Evolutionary conservation across 805 yeast genomes (phyloP), one percentile per base, ranked within the genome.

Genomic region (Wickerhamomyces bisporus): DNA sequence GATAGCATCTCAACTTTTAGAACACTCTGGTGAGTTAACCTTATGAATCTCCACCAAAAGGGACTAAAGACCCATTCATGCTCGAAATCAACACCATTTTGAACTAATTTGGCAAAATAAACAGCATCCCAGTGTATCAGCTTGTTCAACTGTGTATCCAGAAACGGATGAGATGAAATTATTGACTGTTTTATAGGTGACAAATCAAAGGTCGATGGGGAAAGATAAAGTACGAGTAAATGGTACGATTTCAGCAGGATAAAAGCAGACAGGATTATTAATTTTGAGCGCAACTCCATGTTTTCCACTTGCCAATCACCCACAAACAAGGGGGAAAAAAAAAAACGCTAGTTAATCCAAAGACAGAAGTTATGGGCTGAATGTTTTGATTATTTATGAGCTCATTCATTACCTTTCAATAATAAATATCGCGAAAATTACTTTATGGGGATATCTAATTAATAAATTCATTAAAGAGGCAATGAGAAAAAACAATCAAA

Each of bases 21-120:
- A n/a, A n/a, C n/a, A n/a, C n/a, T n/a, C n/a, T 10, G 20, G 15
- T 21, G 26, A 45, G 31, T 48, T 3, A n/a, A 24, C 7, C 29
- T 55, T 4, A 82, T 59, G 4, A 79, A 32, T 18, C 74, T 53
- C 65, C 81, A 71, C 95, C 96, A 91, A 2, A 77, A 53, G 10
- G 84, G 84, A 20, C 94, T 79, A 56, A 86, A 91, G 5, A 94
- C 97, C 70, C 77, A 84, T 60, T 88, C 95, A 57, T 91, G 96
- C 60, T 91, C 98, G 59, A 69, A 89, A n/a, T 62, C 57, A 2
- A 68, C 61, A 13, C 62, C 57, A 13, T 71, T 58, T 9, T 60
- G 54, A 25, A 84, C 75, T 39, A 80, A 57, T 32, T 79, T 76
- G 13, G 73, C 57, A 52, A 84, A 88, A 58, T 80, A 88, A 0